Evolutionary conservation across 139 green algal species (phyloP), one percentile per base, ranked within the genome.

Genomic region (Ettlia oleoabundans): DNA sequence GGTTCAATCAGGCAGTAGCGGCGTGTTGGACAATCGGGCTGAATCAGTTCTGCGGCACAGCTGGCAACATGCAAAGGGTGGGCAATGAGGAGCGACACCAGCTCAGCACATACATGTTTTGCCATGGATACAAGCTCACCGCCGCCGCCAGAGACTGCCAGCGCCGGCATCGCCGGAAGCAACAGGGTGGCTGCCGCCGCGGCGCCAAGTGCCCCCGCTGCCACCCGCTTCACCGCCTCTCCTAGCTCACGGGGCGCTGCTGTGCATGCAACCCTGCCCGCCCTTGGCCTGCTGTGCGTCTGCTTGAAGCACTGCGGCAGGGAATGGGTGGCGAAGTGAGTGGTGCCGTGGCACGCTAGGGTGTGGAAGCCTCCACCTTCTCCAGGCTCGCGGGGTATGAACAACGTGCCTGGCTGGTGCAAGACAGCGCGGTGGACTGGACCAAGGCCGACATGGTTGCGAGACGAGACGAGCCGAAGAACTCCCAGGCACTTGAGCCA

Each of bases 81-180:
- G 32, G 30, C 10, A 71, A 41, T 43, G 13, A 22, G 26, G 3
- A 70, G 63, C 32, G n/a, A 18, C 63, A 43, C 32, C 63, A 70
- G 63, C 32, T 26, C 63, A 21, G 32, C 63, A 5, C 28, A 7
- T 40, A 15, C 33, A 24, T 7, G 2, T 58, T 10, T n/a, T 8
- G 2, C 22, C 42, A 33, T 0, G 22, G 24, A 3, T 1, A n/a
- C 18, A 19, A 21, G 51, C 73, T 53, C 53, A 80, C 73, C 85
- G 33, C 85, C 85, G 26, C 85, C 85, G 22, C 85, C 85, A 43
- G 83, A 89, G 7, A 89, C 76, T 24, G 85, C 85, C 0, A 40
- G 62, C 0, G 76, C 83, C 33, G 84, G 51, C 28, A 58, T 38
- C 1, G 72, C 41, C 0, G 73, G 38, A 24, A 85, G 73, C 53